Conservation (phyloP, 305 asterid genomes). For the Fraxinus velutina region DNA sequence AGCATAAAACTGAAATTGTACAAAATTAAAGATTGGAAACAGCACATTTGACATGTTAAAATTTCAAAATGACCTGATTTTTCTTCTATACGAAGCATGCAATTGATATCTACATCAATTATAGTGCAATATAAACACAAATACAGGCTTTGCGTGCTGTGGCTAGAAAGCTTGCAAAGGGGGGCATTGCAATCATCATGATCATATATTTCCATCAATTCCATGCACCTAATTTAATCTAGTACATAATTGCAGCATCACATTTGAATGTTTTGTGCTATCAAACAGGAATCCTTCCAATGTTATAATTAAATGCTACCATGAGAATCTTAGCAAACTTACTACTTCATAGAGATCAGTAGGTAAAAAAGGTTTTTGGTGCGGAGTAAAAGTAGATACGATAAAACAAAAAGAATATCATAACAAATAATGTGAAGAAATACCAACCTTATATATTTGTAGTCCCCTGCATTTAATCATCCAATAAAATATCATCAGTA, state of each 20-base stretch:
- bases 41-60: not conserved
- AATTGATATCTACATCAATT: not conserved
- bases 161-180: not conserved
- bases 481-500: slow-evolving; percentile 28
- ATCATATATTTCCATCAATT: not conserved
- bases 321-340: not conserved
- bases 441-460: slow-evolving; percentile 75
- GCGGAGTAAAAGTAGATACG: not conserved
- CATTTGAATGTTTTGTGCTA: slow-evolving; percentile 2
- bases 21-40: slow-evolving; percentile 7
- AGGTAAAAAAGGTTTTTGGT: not conserved
- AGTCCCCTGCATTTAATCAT: slow-evolving; percentile 66
- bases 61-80: not conserved
- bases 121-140: not conserved
- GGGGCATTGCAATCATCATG: not conserved
- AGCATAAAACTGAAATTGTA: not conserved
- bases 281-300: not conserved
- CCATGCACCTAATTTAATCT: slow-evolving; percentile 8
- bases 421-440: slow-evolving; percentile 12
- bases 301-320: not conserved
- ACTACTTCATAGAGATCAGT: not conserved
- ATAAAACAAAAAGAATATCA: slow-evolving; percentile 6
- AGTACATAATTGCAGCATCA: not conserved
- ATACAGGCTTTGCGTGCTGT: not conserved
- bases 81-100: not conserved